These are phyloP conservation scores for Fusarium sororula DNA, from an alignment of 2,329 filamentous ascomycete species.

Conservation along the genomic window DNA sequence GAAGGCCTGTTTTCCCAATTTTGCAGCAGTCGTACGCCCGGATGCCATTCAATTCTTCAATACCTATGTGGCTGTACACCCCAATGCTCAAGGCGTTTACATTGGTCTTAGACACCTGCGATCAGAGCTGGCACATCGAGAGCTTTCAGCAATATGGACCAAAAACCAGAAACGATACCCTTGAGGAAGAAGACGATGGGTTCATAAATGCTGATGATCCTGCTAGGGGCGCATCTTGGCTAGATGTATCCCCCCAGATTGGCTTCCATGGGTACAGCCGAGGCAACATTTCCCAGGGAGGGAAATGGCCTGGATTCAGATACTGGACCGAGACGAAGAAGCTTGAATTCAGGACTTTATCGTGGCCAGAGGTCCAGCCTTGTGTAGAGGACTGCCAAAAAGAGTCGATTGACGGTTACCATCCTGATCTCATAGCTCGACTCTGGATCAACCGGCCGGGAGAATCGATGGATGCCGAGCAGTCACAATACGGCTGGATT, in stretches of 20 bases:
- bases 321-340: background rate
- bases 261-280: background rate
- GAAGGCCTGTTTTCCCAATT: accelerated
- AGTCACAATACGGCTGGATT: background rate
- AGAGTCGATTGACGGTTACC: no score
- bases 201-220: background rate
- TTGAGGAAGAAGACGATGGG: no score
- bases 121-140: accelerated
- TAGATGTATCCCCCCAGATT: accelerated
- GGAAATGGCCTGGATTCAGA: background rate
- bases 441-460: background rate
- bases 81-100: background rate
- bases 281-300: no score
- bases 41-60: background rate
- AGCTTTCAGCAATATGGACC: background rate
- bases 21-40: background rate
- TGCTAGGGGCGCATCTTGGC: accelerated
- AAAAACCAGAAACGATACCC: background rate
- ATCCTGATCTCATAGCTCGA: background rate
- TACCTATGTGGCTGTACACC: background rate
- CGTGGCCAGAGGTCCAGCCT: background rate
- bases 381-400: no score
- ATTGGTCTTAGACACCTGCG: accelerated
- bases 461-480: background rate
- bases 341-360: background rate